Evolutionary conservation across 495 filamentous ascomycete genomes (phyloP), one percentile per base, ranked within the genome.

Genomic region (Hypomontagnella submonticulosa): DNA sequence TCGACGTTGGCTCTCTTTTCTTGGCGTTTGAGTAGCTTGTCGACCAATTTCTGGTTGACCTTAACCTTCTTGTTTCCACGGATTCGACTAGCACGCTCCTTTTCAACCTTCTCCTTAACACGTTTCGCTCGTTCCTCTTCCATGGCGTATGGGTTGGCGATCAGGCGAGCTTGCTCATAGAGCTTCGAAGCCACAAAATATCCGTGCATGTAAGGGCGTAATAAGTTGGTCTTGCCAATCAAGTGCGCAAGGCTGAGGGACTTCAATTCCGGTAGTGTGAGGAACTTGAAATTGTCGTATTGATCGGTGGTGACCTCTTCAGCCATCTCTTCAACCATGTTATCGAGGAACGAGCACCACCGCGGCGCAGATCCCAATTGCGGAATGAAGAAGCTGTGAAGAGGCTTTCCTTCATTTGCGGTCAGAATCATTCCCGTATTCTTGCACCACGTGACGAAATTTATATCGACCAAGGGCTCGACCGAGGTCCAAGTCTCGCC

Each of bases 251-350:
- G 76, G 69, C 89, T 95, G 57, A 97, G 84, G 0, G 83, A 82
- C 53, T 87, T 87, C 23, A 99, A 84, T 77, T 98, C 91, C 32
- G 90, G 86, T 49, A 90, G 73, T 4, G 94, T 96, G 56, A 99
- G 81, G 86, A 99, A 98, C 75, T 97, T 97, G 85, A 91, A 98
- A 75, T 98, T 97, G 75, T 98, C 96, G 79, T 97, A 99, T 11
- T 96, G 89, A 62, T 93, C 87, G 33, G 89, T 87, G 34, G 75
- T 84, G 13, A 74, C 74, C 65, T 84, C 81, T 72, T 96, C 93
- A 2, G 93, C 94, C 92, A 99, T 97, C 73, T 99, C 96, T 76
- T 99, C 96, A 12, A 97, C 96, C 50, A 99, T 83, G 70, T 94
- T 96, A 72, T 99, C 96, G 32, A 99, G 80, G 86, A 98, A 97